These are phyloP conservation scores for Microbotryum saponariae DNA, from an alignment of 1,284 basidiomycete species.

Conservation along the genomic window DNA sequence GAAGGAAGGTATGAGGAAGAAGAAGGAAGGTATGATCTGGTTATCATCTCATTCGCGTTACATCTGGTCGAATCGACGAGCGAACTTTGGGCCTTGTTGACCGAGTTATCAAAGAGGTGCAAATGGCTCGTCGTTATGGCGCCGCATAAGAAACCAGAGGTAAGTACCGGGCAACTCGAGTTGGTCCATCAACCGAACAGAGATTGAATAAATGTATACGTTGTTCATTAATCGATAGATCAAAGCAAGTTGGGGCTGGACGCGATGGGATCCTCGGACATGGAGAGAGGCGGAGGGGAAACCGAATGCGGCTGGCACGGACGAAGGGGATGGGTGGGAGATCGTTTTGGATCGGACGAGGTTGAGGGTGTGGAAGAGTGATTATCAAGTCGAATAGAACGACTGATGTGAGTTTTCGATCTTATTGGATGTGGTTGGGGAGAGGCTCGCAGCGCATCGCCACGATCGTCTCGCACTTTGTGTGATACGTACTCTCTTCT, in stretches of 20 bases:
- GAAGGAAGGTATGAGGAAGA: constrained; percentile 44
- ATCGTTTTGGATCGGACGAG: constrained; percentile 32
- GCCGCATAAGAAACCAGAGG: constrained; percentile 67
- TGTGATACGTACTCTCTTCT: no score
- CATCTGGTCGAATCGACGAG: constrained; percentile 58
- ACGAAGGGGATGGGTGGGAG: constrained; percentile 32
- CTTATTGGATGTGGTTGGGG: no score
- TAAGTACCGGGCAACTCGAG: constrained; percentile 33
- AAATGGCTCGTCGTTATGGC: constrained; percentile 60
- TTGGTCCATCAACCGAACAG: neutral
- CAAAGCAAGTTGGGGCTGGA: constrained; percentile 66
- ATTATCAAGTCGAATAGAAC: neutral
- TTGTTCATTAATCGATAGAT: constrained; percentile 45
- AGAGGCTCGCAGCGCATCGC: no score
- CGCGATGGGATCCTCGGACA: constrained; percentile 53
- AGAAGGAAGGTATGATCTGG: constrained; percentile 49
- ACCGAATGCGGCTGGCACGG: constrained; percentile 12
- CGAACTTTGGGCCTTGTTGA: constrained; percentile 57
- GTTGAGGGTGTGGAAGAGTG: constrained; percentile 32
- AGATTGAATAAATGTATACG: neutral
- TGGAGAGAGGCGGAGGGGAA: constrained; percentile 49
- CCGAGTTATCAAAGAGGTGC: constrained; percentile 55
- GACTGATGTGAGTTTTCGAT: no score
- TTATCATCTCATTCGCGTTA: constrained; percentile 62
- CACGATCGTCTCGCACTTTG: no score